Base-by-base conservation (phyloP, 768 basidiomycete genomes). In the Kwoniella shandongensis region DNA sequence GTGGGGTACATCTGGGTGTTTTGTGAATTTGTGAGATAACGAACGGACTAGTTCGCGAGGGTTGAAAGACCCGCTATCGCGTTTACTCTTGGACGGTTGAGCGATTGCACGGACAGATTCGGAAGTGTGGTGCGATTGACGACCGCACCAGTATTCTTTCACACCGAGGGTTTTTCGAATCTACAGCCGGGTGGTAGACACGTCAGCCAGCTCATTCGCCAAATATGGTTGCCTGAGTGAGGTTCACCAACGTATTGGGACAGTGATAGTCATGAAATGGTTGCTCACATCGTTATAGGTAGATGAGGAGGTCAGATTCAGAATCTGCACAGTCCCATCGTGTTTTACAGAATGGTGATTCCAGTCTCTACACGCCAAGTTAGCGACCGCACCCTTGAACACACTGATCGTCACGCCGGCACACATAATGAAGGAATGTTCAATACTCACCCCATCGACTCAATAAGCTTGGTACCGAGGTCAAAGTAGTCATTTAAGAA, bases 111-210 rank as follows among this genome's bases (percentile, higher is more conserved):
- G 25, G 32, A 61, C n/a, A 3, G 49, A 15, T 35, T 62, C 50
- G 22, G 56, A 22, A 12, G 54, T 51, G 27, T 67, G 69, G 15
- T 26, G 42, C 6, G 69, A 70, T 46, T 36, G 38, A 15, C 69
- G 45, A 12, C 63, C 69, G 30, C 69, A 70, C 69, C 69, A 70
- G 51, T 65, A 67, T 13, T 67, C 69, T 41, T 62, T 59, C 26
- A 70, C 44, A 10, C 57, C 57, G 4, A 70, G 50, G 10, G 42
- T 35, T 55, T 46, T 40, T 36, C 54, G 36, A 32, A 55, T 55
- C 45, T 39, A 30, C 13, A 10, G 8, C 22, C 26, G 22, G 8
- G n/a, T n/a, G 17, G 48, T 50, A 6, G 30, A 50, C 48, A 50
- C 30, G 27, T 13, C 48, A 50, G 29, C 20, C n/a, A 8, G 17